A percentile compares a stretch with the other conserved stretches of the same genome.
Evolutionary conservation across 176 grass and related monocot genomes (phyloP).

Genomic region (Microstegium vimineum): DNA sequence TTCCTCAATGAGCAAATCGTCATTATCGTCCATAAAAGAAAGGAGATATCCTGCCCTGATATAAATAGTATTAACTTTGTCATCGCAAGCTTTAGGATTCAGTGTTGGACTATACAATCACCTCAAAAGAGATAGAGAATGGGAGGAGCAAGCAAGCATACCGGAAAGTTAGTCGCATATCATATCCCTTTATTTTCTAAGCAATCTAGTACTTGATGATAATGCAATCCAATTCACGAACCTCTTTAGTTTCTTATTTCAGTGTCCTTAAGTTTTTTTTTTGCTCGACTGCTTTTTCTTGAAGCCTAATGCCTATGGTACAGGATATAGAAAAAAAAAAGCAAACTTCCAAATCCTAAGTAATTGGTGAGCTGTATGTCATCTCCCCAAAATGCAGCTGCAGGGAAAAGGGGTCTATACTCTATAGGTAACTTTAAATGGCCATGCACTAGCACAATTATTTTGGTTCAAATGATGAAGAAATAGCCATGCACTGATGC

Average conservation of each 20-base stretch:
- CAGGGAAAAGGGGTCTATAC: background rate
- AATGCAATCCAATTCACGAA: constrained; percentile 52
- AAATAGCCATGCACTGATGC: background rate
- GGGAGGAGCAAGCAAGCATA: constrained; percentile 54
- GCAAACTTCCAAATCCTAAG: background rate
- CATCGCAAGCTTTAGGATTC: constrained; percentile 30
- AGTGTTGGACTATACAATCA: constrained; percentile 22
- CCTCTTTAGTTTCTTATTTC: constrained; percentile 22
- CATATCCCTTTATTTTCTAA: constrained; percentile 18
- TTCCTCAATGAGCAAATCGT: constrained; percentile 8
- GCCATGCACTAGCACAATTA: background rate
- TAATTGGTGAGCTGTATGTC: background rate
- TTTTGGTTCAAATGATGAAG: background rate
- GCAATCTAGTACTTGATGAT: constrained; percentile 31
- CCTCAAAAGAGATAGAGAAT: constrained; percentile 32
- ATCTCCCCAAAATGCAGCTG: background rate
- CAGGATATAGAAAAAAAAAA: constrained; percentile 1
- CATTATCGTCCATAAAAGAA: constrained; percentile 32
- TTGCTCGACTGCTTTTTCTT: constrained; percentile 10
- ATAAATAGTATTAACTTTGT: constrained; percentile 17
- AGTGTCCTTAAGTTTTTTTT: background rate
- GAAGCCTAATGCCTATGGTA: background rate
- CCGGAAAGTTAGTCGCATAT: constrained; percentile 27
- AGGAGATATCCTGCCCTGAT: constrained; percentile 20
- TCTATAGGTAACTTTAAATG: background rate